Evolutionary conservation across 345 rosid genomes (phyloP).

Genomic region (Crucihimalaya himalaica): DNA sequence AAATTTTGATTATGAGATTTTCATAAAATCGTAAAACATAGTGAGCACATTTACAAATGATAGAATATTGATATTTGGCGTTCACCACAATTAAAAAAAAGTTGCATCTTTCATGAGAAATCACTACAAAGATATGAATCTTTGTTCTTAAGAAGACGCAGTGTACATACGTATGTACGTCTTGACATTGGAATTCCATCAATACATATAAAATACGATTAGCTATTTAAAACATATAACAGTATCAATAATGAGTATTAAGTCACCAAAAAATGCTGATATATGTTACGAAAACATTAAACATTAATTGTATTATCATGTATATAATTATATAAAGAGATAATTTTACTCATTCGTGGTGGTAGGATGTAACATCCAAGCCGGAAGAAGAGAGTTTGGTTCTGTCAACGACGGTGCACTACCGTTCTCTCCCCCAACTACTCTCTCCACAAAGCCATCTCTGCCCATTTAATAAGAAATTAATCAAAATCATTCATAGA

Average conservation of each 20-base stretch:
- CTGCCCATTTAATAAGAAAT: conserved; percentile 18
- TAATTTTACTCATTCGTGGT: conserved; percentile 27
- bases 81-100: conserved; percentile 17
- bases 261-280: conserved; percentile 23
- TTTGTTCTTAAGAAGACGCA: conserved; percentile 15
- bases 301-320: conserved; percentile 17
- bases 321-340: background rate
- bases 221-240: conserved; percentile 2
- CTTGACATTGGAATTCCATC: conserved; percentile 16
- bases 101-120: conserved; percentile 24
- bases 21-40: conserved; percentile 1
- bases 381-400: conserved; percentile 37
- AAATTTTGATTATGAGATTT: background rate
- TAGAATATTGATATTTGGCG: conserved; percentile 6
- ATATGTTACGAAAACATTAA: conserved; percentile 21
- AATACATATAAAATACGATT: conserved; percentile 16
- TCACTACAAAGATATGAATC: background rate
- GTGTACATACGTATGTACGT: conserved; percentile 16
- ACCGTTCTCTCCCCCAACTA: conserved; percentile 25
- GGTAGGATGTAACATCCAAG: conserved; percentile 41
- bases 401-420: conserved; percentile 24
- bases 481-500: background rate
- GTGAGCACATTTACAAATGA: background rate
- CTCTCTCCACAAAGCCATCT: conserved; percentile 35
- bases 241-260: conserved; percentile 10